Evolutionary conservation across 257 asterid genomes (phyloP).

Genomic region (Solanum bulbocastanum): DNA sequence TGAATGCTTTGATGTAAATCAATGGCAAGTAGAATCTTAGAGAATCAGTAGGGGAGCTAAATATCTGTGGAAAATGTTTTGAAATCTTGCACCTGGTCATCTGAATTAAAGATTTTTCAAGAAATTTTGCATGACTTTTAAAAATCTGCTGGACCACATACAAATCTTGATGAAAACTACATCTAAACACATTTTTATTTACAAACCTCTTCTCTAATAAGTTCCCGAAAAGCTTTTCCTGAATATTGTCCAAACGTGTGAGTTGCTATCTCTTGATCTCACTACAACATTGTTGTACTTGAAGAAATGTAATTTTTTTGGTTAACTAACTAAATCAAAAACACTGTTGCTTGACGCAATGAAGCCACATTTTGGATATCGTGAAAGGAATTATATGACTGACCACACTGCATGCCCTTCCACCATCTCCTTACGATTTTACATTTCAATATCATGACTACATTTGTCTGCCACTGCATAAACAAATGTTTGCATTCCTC

Average conservation of each 20-base stretch:
- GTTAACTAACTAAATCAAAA: neutral
- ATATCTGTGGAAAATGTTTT: neutral
- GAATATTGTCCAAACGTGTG: neutral
- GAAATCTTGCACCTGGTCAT: neutral
- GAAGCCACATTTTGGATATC: neutral
- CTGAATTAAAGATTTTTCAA: neutral
- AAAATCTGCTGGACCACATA: neutral
- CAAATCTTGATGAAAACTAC: neutral
- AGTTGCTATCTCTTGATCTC: neutral
- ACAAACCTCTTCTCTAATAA: neutral
- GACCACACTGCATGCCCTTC: neutral
- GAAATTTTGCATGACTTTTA: neutral
- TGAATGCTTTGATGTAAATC: neutral
- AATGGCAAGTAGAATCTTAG: neutral
- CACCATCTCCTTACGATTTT: neutral
- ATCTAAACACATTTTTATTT: neutral
- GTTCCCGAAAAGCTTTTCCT: neutral
- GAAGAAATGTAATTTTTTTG: neutral
- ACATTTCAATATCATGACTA: neutral
- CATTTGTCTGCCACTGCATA: neutral
- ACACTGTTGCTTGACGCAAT: neutral
- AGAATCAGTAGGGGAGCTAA: neutral
- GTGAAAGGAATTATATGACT: neutral
- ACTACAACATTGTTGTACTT: neutral
- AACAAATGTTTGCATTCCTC: neutral